Evolutionary conservation across 495 filamentous ascomycete species (phyloP).

Genomic region (Penicillium riverlandense): DNA sequence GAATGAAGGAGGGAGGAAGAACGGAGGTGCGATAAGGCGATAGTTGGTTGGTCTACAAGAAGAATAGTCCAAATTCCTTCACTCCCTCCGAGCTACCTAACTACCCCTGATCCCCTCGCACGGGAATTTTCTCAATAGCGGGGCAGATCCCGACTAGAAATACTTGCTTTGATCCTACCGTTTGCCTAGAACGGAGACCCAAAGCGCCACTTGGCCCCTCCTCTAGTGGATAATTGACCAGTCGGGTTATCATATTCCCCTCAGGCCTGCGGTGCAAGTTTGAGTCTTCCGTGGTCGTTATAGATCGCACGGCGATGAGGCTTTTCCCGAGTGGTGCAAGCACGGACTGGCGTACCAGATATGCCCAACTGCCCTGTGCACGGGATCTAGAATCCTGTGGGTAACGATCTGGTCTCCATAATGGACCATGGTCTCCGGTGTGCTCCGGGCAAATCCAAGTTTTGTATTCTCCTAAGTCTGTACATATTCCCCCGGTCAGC

Average conservation of each 20-base stretch:
- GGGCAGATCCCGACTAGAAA: too few relatives aligned
- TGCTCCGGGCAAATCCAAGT: too few relatives aligned
- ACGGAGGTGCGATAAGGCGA: conserved; percentile 2
- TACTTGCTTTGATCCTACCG: neutral
- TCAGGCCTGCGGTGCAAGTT: neutral
- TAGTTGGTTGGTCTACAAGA: neutral
- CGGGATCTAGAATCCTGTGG: too few relatives aligned
- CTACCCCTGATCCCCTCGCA: too few relatives aligned
- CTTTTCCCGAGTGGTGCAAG: neutral
- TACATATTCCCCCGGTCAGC: too few relatives aligned
- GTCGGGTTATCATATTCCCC: neutral
- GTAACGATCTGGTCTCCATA: too few relatives aligned
- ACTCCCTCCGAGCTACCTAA: neutral
- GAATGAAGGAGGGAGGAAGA: conserved; percentile 3
- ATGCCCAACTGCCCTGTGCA: neutral
- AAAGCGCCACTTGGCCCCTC: neutral
- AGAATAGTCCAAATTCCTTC: neutral
- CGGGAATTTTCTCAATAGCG: too few relatives aligned
- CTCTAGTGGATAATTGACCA: neutral
- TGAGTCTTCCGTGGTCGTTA: neutral
- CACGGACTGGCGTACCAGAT: neutral
- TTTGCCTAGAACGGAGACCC: neutral
- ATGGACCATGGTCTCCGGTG: too few relatives aligned
- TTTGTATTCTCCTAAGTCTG: too few relatives aligned
- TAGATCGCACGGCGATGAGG: too few relatives aligned